Evolutionary conservation across 1,284 basidiomycete species (phyloP).

Genomic region (Vanrija humicola): DNA sequence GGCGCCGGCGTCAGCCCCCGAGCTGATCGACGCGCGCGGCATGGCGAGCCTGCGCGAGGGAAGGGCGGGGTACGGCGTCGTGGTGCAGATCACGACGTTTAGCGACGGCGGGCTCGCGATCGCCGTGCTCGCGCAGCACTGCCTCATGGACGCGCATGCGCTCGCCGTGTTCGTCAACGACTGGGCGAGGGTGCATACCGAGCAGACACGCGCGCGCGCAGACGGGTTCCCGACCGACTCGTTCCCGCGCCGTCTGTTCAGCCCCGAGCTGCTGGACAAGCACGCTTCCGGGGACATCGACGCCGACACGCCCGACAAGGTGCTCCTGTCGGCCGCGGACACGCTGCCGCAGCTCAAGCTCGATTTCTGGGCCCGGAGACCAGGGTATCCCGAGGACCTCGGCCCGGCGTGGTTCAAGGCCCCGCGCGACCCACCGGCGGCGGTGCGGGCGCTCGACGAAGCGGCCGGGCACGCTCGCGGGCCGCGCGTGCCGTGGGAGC

Average conservation of each 20-base stretch:
- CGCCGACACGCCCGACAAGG: constrained; percentile 15
- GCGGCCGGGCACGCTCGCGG: constrained; percentile 23
- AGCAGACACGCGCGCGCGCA: constrained; percentile 7
- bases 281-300: constrained; percentile 47
- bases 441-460: constrained; percentile 21
- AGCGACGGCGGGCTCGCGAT: constrained; percentile 25
- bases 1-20: constrained; percentile 1
- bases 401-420: constrained; percentile 14
- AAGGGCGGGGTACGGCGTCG: constrained; percentile 24
- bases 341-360: constrained; percentile 47
- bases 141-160: constrained; percentile 50
- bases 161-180: constrained; percentile 48
- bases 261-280: constrained; percentile 46
- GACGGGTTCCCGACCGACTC: background rate
- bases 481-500: constrained; percentile 47
- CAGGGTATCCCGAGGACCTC: constrained; percentile 25
- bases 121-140: constrained; percentile 47
- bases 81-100: constrained; percentile 50
- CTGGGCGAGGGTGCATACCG: constrained; percentile 46
- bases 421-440: constrained; percentile 17
- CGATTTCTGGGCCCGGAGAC: constrained; percentile 31
- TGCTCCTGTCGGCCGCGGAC: constrained; percentile 31
- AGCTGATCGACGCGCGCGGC: constrained; percentile 3
- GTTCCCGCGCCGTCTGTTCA: constrained; percentile 35
- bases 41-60: constrained; percentile 8